A percentile compares a stretch with the other conserved stretches of the same genome.
Evolutionary conservation across 345 rosid species (phyloP).

Genomic region (Lepidium aucheri): DNA sequence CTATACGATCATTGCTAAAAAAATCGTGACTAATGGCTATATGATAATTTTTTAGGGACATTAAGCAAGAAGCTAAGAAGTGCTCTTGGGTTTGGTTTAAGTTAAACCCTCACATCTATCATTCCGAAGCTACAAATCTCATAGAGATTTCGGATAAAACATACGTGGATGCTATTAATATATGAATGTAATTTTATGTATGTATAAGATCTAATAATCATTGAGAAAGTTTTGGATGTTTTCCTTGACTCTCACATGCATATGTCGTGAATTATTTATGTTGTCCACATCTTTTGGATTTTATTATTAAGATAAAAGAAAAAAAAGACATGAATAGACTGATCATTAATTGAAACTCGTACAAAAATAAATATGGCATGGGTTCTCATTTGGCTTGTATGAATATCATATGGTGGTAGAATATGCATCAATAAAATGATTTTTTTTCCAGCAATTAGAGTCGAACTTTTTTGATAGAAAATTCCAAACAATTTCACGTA

Average conservation of each 20-base stretch:
- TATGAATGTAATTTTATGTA: background rate
- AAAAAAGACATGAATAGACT: no score
- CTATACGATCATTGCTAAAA: no score
- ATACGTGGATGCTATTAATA: background rate
- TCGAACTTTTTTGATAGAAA: no score
- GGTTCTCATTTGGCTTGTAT: background rate
- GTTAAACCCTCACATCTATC: background rate
- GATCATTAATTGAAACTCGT: constrained; percentile 1
- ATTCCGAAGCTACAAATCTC: background rate
- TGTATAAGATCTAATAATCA: background rate
- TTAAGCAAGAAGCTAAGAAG: no score
- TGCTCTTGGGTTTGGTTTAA: no score
- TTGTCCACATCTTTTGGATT: background rate
- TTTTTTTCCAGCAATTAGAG: no score
- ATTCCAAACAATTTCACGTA: no score
- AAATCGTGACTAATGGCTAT: no score
- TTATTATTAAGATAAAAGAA: no score
- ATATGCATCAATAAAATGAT: no score
- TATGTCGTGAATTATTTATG: background rate
- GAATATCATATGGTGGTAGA: background rate
- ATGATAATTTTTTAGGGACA: no score
- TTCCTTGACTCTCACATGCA: constrained; percentile 15
- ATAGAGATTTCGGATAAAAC: constrained; percentile 4
- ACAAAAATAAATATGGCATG: background rate
- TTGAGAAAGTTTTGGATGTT: constrained; percentile 5